Evolutionary conservation across 305 asterid species (phyloP).

Genomic region (Fraxinus baroniana): DNA sequence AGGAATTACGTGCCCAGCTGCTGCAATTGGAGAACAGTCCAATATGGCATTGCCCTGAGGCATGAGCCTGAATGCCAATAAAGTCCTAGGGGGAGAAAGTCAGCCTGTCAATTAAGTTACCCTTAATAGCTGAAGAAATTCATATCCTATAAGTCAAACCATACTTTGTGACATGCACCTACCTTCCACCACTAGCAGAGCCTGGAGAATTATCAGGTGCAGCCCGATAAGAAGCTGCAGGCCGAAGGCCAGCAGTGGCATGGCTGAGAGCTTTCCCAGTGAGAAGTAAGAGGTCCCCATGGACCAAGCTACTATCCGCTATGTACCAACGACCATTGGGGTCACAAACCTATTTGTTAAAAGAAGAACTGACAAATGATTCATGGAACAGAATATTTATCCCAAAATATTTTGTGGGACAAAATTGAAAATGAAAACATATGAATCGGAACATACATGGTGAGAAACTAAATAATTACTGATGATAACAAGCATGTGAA

Average conservation of each 20-base stretch:
- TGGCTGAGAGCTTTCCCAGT: conserved; percentile 96
- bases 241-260: conserved; percentile 87
- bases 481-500: conserved; percentile 20
- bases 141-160: conserved; percentile 19
- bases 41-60: conserved; percentile 91
- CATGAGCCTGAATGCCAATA: conserved; percentile 86
- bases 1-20: conserved; percentile 91
- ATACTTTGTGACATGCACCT: conserved; percentile 23
- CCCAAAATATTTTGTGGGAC: background rate
- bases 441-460: background rate
- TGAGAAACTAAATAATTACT: conserved; percentile 7
- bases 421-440: background rate
- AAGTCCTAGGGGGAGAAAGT: conserved; percentile 62
- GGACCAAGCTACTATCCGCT: conserved; percentile 72
- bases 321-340: conserved; percentile 95
- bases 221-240: conserved; percentile 70
- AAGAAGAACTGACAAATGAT: conserved; percentile 28
- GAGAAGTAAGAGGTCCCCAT: conserved; percentile 80
- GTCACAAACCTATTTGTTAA: conserved; percentile 70
- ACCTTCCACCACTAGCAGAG: conserved; percentile 72
- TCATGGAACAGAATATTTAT: conserved; percentile 20
- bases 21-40: conserved; percentile 81
- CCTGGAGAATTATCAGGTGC: conserved; percentile 47
- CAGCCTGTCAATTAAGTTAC: conserved; percentile 22
- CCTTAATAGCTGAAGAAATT: conserved; percentile 19